phyloP scores from a whole-genome alignment of 2,329 filamentous ascomycete genomes.

The Aspergillus sp. region DNA sequence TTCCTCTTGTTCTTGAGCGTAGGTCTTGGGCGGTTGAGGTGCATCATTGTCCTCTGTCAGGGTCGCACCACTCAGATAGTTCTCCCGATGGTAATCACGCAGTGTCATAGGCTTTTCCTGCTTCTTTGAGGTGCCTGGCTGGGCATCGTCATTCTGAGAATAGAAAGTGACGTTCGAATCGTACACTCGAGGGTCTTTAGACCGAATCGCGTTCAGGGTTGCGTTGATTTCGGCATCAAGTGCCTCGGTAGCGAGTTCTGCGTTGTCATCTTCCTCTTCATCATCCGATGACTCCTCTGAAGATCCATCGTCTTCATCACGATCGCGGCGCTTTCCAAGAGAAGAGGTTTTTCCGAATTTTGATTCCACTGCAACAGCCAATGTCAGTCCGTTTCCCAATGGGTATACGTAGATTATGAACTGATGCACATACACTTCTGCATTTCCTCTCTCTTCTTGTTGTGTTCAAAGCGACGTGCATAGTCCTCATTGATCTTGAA shows the following conservation, averaged over 20 bases:
- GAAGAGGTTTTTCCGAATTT: constrained; percentile 58
- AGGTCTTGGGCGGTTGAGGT: constrained; percentile 55
- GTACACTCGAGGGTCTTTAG: constrained; percentile 87
- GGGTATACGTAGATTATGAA: not conserved
- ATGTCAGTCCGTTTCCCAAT: constrained; percentile 2
- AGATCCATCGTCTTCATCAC: constrained; percentile 45
- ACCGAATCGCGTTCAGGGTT: constrained; percentile 78
- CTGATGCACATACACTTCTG: constrained; percentile 41
- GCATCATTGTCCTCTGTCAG: constrained; percentile 46
- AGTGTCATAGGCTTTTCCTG: constrained; percentile 80
- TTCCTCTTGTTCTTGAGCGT: constrained; percentile 79
- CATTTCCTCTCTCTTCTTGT: constrained; percentile 90
- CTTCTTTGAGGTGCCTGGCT: constrained; percentile 39
- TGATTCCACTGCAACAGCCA: constrained; percentile 64
- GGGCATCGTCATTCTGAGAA: constrained; percentile 51
- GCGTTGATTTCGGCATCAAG: constrained; percentile 82
- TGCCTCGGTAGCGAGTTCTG: constrained; percentile 74
- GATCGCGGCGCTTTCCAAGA: constrained; percentile 32
- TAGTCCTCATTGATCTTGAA: constrained; percentile 89
- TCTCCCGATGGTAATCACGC: constrained; percentile 85
- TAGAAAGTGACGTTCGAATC: constrained; percentile 76
- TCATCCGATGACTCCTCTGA: constrained; percentile 57
- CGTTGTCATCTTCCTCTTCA: constrained; percentile 85
- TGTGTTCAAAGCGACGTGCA: constrained; percentile 85
- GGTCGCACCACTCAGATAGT: constrained; percentile 67